Base-by-base conservation (phyloP, 176 grass and related monocot genomes). In the Raddia distichophylla region DNA sequence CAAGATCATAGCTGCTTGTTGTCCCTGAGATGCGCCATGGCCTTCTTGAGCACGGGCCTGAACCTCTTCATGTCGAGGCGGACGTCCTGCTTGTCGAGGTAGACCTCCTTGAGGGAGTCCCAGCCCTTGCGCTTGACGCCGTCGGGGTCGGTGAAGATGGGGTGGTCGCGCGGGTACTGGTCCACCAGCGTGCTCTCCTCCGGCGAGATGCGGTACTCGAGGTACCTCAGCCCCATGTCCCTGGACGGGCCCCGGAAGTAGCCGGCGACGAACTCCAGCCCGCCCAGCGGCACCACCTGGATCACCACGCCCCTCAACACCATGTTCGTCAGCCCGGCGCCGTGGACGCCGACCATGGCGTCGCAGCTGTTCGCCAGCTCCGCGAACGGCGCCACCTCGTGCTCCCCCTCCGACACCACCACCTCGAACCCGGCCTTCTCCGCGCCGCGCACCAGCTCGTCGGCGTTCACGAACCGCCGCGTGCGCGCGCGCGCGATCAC, bases 241-340 rank as follows among this genome's bases (percentile, higher is more conserved):
- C 62, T 33, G 0, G 90, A 87, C 0, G 95, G 95, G 0, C 69
- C 22, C 0, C 88, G 86, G 83, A 98, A 98, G 91, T 91, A 88
- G 10, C 80, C 19, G 1, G 80, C 79, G 2, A 87, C 92, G 74
- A 88, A 88, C 16, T 84, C 79, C 0, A 94, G 82, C 10, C 74
- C 84, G 45, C 95, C 92, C 43, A 93, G 89, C 52, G 95, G 95
- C 61, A 98, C 54, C 49, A 98, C 89, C 85, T 98, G 95, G 70
- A 98, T 89, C 8, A 87, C 80, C 69, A 86, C 89, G 1, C 92
- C 88, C 50, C 93, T 78, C 52, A 94, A 98, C 72, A 98, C 88
- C 90, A 98, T 98, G 86, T 98, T 98, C 3, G 92, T 91, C 9
- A 98, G 80, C 33, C 95, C 95, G 7, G 95, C 90, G 45, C 95